Percentiles rank a stretch among this genome's conserved stretches.
phyloP scores from a whole-genome alignment of 129 eudicot species.

The Dittrichia graveolens region DNA sequence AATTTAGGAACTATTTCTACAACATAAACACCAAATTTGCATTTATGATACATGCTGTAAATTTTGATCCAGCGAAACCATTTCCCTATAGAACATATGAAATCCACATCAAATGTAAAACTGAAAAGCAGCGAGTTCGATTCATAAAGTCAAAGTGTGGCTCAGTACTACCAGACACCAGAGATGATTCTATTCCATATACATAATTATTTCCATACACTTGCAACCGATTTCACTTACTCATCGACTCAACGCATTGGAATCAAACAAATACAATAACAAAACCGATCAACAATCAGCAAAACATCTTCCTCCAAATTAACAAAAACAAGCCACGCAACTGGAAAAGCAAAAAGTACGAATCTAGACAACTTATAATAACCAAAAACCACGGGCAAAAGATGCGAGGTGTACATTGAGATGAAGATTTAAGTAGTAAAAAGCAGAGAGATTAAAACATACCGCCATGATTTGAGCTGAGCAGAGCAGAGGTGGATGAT shows the following conservation, averaged over 20 bases:
- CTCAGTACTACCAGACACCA: slow-evolving; percentile 7
- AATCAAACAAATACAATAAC: background rate
- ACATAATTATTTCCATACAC: slow-evolving; percentile 11
- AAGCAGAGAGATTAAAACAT: slow-evolving; percentile 16
- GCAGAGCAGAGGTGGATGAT: background rate
- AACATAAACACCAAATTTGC: slow-evolving; percentile 24
- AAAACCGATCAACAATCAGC: slow-evolving; percentile 17
- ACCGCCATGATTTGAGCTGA: slow-evolving; percentile 39
- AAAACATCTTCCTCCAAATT: background rate
- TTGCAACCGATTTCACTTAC: slow-evolving; percentile 16
- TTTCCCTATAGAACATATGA: background rate
- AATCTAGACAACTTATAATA: slow-evolving; percentile 10
- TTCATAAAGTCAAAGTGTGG: slow-evolving; percentile 13
- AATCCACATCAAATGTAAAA: slow-evolving; percentile 22
- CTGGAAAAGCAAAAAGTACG: background rate
- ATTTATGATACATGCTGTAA: background rate
- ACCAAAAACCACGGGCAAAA: background rate
- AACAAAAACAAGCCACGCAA: slow-evolving; percentile 5
- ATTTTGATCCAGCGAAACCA: background rate
- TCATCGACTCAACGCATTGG: slow-evolving; percentile 10
- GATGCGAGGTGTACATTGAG: slow-evolving; percentile 16
- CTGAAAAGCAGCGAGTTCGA: slow-evolving; percentile 18
- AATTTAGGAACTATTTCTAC: background rate
- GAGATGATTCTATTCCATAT: background rate
- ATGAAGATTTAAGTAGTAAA: background rate